Base-by-base conservation (phyloP, 202 grass and related monocot species). In the Musa balbisiana region DNA sequence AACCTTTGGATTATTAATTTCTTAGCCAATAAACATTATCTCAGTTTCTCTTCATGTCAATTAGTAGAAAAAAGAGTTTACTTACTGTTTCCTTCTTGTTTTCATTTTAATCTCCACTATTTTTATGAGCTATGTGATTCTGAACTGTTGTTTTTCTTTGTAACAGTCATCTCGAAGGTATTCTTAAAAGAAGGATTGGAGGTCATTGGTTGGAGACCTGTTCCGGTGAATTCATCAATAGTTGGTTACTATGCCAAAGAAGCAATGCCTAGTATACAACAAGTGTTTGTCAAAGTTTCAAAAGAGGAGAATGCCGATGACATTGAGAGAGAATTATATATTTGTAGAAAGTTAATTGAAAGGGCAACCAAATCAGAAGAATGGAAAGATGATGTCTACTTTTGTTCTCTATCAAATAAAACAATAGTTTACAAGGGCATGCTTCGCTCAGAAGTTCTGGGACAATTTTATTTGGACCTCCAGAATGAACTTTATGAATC, bases 341-440 rank as follows among this genome's bases (percentile, higher is more conserved):
- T 99, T 59, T 95, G 88, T 83, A 83, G 95, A 58, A 99, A 99
- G 82, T 79, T 99, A 72, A 90, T 99, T 73, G 95, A 99, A 77
- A 78, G 66, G 63, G 85, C 83, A 69, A 20, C 76, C 71, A 92
- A 88, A 83, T 90, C 83, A 83, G 85, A 82, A 56, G 83, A 80
- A 68, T 99, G 95, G 95, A 82, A 82, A 78, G 91, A 92, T 63
- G 91, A 95, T 78, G 79, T 99, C 64, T 99, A 99, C 79, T 99
- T 99, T 78, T 99, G 95, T 71, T 94, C 91, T 76, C 80, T 99
- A 82, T 99, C 95, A 76, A 84, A 80, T 62, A 87, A 77, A 84
- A 99, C 95, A 62, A 82, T 99, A 81, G 91, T 99, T 49, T 99
- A 99, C 83, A 99, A 99, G 79, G 95, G 95, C 76, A 99, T 99